Base-by-base conservation (phyloP, 768 basidiomycete genomes). In the Naematelia aurantialba region DNA sequence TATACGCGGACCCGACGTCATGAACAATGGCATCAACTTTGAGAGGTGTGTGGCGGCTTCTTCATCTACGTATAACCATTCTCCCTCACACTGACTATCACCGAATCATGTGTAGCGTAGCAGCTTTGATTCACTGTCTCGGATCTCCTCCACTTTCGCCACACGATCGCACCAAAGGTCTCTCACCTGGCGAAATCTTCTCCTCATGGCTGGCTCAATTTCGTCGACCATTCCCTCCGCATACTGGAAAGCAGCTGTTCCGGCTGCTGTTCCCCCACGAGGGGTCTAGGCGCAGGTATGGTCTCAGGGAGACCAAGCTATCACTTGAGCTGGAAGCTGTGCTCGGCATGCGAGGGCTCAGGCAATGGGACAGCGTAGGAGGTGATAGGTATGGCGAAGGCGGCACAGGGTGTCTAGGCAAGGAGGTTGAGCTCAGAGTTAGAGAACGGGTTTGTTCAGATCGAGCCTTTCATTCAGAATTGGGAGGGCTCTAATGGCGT, bases 231-330 rank as follows among this genome's bases (percentile, higher is more conserved):
- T 74, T 87, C 21, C 82, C 83, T 0, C 69, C 72, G 0, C 81
- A 82, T 3, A 85, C 84, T 0, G 84, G 85, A 8, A 79, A 81
- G 13, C 81, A 82, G 4, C 76, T 89, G 27, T 85, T 93, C 67
- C 83, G 85, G 5, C 76, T 91, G 3, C 78, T 94, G n/a, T 93
- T 92, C 69, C 91, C 92, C 0, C 86, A 92, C 60, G 85, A 89
- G 57, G 89, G 92, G 60, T 67, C 79, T 1, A 76, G 82, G 14
- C 81, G 92, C 22, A 84, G 84, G 73, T 93, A 87, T 66, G 83
- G 84, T 30, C 79, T 91, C 69, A 84, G 87, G 71, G 89, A 91
- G 78, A 77, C 79, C 13, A 81, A 77, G 30, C 80, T 93, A 19
- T 81, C 82, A 0, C 71, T 77, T 11, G 74, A 81, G 26, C 79